These are phyloP conservation scores for Pleomassaria siparia DNA, from an alignment of 2,329 filamentous ascomycete genomes.

Conservation along the genomic window DNA sequence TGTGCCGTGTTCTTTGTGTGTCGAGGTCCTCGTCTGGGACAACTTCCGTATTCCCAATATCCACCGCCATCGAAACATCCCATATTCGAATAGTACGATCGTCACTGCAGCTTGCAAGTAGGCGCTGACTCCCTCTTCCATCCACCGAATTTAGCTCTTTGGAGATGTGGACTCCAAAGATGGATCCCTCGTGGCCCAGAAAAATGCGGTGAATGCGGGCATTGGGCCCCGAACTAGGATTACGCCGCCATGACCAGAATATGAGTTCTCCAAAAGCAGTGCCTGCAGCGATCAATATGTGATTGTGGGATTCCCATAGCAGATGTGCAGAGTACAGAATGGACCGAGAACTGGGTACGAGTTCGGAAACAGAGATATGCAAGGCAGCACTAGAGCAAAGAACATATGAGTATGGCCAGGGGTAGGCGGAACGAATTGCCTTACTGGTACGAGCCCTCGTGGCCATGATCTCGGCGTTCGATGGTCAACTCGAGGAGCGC, in stretches of 20 bases:
- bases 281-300: conserved; percentile 77
- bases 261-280: conserved; percentile 95
- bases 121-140: conserved; percentile 50
- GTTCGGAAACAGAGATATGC: conserved; percentile 48
- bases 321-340: conserved; percentile 86
- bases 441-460: conserved; percentile 14
- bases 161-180: conserved; percentile 87
- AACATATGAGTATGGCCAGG: conserved; percentile 10
- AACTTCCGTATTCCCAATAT: conserved; percentile 13
- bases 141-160: conserved; percentile 18
- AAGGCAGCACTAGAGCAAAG: conserved; percentile 10
- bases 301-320: conserved; percentile 58
- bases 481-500: conserved; percentile 61
- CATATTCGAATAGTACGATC: conserved; percentile 88
- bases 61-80: conserved; percentile 67
- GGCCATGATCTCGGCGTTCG: conserved; percentile 8
- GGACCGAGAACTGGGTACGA: conserved; percentile 70
- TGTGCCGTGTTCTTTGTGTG: conserved; percentile 38
- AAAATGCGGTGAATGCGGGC: conserved; percentile 58
- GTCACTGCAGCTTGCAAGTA: conserved; percentile 93
- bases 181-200: conserved; percentile 81
- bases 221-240: conserved; percentile 8
- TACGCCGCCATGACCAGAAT: conserved; percentile 73
- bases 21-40: conserved; percentile 31
- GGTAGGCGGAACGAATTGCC: conserved; percentile 12